These are phyloP conservation scores for Citrus mangshanensis DNA, from an alignment of 345 rosid species.

Conservation along the genomic window DNA sequence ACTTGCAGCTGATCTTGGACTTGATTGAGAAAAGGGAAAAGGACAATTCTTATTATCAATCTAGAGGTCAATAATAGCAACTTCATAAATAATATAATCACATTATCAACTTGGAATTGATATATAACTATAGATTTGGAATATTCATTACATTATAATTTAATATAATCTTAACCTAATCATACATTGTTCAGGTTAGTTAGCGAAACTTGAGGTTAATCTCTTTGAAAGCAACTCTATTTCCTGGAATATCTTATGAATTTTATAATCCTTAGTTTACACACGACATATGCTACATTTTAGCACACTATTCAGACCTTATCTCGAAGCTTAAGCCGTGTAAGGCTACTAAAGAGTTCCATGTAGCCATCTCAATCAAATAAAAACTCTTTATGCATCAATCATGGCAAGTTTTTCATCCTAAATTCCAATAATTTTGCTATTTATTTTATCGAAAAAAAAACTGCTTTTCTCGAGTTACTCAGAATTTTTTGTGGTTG, in stretches of 20 bases:
- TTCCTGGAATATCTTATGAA: neutral
- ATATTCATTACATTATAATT: neutral
- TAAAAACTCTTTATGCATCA: neutral
- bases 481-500: neutral
- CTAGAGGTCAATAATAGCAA: constrained; percentile 14
- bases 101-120: neutral
- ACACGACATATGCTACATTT: neutral
- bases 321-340: neutral
- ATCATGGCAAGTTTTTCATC: neutral
- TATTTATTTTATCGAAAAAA: neutral
- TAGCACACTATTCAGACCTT: constrained; percentile 24
- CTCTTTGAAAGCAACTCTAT: constrained; percentile 19
- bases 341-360: constrained; percentile 7
- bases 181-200: neutral
- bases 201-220: constrained; percentile 2
- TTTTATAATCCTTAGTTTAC: constrained; percentile 1
- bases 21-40: neutral
- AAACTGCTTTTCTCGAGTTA: neutral
- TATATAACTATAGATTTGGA: neutral
- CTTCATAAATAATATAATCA: neutral
- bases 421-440: constrained; percentile 9
- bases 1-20: neutral
- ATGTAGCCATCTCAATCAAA: constrained; percentile 2
- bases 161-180: constrained; percentile 7
- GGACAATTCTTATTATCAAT: neutral